These are phyloP conservation scores for Xylaria sp. DNA, from an alignment of 495 filamentous ascomycete genomes.

Conservation along the genomic window DNA sequence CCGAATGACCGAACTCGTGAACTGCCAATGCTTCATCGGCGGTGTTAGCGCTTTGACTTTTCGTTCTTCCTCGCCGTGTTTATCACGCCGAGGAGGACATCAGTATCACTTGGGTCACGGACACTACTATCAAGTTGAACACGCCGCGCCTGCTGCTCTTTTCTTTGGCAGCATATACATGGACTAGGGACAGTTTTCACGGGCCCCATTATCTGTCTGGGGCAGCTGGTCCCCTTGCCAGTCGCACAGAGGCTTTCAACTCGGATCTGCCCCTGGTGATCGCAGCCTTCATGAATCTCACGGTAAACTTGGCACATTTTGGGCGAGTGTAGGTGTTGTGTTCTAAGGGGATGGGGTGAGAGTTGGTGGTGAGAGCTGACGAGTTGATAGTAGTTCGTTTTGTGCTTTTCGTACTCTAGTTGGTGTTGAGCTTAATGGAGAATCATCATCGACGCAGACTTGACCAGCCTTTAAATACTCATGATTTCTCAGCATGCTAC, in stretches of 20 bases:
- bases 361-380: background rate
- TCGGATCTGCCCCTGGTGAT: background rate
- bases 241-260: background rate
- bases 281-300: background rate
- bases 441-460: too few species aligned
- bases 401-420: too few species aligned
- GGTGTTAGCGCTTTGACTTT: too few species aligned
- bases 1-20: background rate
- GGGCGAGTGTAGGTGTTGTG: too few species aligned
- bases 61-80: background rate
- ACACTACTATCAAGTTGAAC: background rate
- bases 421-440: too few species aligned
- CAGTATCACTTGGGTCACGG: background rate
- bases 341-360: too few species aligned
- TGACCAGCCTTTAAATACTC: too few species aligned
- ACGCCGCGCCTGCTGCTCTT: background rate
- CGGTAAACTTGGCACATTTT: conserved; percentile 13
- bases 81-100: background rate
- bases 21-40: background rate
- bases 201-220: background rate
- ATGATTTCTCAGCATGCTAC: too few species aligned
- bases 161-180: background rate
- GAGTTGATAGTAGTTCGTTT: too few species aligned
- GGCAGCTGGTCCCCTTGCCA: background rate
- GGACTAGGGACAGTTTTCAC: background rate